Percentiles rank a stretch among this genome's conserved stretches.
Conservation (phyloP, 345 rosid species). For the Odontarrhena argentea region DNA sequence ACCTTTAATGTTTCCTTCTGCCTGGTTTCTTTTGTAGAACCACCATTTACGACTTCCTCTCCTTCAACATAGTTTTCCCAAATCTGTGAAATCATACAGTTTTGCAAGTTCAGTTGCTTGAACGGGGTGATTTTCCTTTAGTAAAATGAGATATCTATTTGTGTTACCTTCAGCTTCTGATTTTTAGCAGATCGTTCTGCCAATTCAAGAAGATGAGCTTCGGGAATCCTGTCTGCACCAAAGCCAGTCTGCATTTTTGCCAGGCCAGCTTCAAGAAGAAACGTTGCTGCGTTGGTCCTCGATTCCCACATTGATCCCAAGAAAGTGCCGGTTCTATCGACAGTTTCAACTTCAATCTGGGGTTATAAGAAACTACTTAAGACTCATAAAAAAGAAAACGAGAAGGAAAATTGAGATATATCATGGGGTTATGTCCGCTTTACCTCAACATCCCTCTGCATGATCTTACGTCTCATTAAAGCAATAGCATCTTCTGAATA, state of each 20-base stretch:
- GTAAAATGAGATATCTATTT: conserved; percentile 4
- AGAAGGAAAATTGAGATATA: neutral
- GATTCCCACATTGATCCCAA: conserved; percentile 97
- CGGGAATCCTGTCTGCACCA: conserved; percentile 79
- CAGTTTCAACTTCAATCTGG: conserved; percentile 91
- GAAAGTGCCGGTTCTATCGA: conserved; percentile 94
- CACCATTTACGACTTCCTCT: conserved; percentile 72
- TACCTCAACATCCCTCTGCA: conserved; percentile 99
- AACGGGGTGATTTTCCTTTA: conserved; percentile 5
- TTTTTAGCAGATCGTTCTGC: conserved; percentile 88
- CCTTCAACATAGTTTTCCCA: conserved; percentile 99
- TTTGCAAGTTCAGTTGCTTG: neutral
- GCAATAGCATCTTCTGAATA: conserved; percentile 94
- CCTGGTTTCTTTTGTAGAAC: conserved; percentile 62
- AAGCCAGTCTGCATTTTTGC: conserved; percentile 87
- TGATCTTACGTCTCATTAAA: conserved; percentile 86
- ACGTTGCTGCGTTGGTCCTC: conserved; percentile 65
- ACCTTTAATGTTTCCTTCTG: conserved; percentile 94
- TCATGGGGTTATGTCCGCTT: conserved; percentile 8
- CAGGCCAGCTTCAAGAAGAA: conserved; percentile 91
- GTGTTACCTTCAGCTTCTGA: conserved; percentile 82
- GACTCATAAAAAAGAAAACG: conserved; percentile 1
- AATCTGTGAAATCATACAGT: conserved; percentile 50
- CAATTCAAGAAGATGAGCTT: conserved; percentile 78
- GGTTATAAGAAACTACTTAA: conserved; percentile 29